Evolutionary conservation across 257 asterid species (phyloP), one percentile per base, ranked within the genome.

Genomic region (Linderniella brevidens): DNA sequence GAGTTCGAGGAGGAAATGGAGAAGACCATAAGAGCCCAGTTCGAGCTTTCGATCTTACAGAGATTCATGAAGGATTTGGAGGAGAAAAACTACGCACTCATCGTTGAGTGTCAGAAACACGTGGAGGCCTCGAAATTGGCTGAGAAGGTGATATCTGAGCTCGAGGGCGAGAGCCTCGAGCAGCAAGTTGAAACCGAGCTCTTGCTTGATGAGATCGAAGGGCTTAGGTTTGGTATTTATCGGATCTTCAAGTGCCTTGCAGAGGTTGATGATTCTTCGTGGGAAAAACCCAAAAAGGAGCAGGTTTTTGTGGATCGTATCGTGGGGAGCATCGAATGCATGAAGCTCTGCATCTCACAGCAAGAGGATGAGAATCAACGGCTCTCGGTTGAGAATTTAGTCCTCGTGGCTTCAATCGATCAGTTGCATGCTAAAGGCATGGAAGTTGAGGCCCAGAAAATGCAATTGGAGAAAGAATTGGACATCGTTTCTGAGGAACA

Each of bases 161-260:
- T 90, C 41, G 99, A 90, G 75, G 70, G 66, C 17, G 99, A 85
- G 58, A 81, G 79, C 54, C 96, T 90, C 29, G 96, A 90, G 76
- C 99, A 81, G 65, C 93, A 90, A 64, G 85, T 85, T 4, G 99
- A 90, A 70, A 65, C 86, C 47, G 99, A 90, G 42, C 71, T 85
- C 37, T 49, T 90, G 48, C 60, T 85, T 59, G 92, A 85, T 50
- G 96, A 85, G 62, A 81, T 85, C 9, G 83, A 76, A 50, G 72
- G 79, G 17, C 68, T 90, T 44, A 68, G 92, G 49, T 57, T 72
- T 52, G 80, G 86, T 49, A 90, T 90, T 41, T 81, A 73, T 66
- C 74, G 59, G 37, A 82, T 90, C 40, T 85, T 81, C 64, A 62
- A 56, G 62, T 77, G 71, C 35, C 66, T 90, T 6, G 32, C 32